These are phyloP conservation scores for Lantana camara DNA, from an alignment of 257 asterid species.

Conservation along the genomic window DNA sequence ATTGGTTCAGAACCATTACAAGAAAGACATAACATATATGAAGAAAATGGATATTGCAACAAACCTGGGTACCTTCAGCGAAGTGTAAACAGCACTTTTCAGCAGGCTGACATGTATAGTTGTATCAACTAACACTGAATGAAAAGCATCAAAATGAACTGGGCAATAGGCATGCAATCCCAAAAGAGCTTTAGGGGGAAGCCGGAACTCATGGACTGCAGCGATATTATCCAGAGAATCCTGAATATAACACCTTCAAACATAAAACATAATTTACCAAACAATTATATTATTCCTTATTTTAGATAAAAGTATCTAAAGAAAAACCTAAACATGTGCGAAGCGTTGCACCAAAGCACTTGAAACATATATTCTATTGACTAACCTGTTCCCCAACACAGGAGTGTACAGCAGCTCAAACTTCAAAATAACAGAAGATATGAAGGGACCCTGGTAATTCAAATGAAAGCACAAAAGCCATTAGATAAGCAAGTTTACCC, in stretches of 20 bases:
- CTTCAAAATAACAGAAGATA: constrained; percentile 77
- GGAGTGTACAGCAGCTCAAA: constrained; percentile 82
- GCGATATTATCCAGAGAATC: constrained; percentile 68
- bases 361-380: constrained; percentile 9
- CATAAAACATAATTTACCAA: too few relatives aligned
- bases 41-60: constrained; percentile 54
- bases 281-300: neutral
- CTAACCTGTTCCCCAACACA: constrained; percentile 64
- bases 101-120: constrained; percentile 72
- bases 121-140: constrained; percentile 79
- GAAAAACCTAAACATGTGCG: neutral
- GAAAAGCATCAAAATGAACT: constrained; percentile 82
- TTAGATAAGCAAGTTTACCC: constrained; percentile 1
- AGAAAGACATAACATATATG: constrained; percentile 18
- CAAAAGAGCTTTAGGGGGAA: constrained; percentile 79
- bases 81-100: constrained; percentile 55
- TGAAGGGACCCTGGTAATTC: constrained; percentile 54
- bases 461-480: constrained; percentile 27
- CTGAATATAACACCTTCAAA: constrained; percentile 55
- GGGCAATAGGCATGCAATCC: constrained; percentile 91
- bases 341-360: constrained; percentile 4
- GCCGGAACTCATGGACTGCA: constrained; percentile 87
- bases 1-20: constrained; percentile 11
- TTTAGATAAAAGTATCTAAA: neutral
- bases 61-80: constrained; percentile 79